Conservation (phyloP, 805 yeast genomes). For the Saturnispora bothae region DNA sequence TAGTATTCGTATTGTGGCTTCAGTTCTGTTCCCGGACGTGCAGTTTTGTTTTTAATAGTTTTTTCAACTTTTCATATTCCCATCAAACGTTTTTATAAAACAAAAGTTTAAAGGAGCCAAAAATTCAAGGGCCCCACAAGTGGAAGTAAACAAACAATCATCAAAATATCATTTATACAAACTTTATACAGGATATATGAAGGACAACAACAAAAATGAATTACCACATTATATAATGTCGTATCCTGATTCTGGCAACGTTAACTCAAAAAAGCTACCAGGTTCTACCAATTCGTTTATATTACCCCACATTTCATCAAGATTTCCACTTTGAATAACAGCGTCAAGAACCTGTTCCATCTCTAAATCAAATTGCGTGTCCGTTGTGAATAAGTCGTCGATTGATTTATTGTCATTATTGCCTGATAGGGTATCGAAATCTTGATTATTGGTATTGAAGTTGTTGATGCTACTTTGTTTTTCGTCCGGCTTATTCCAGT, state of each 20-base stretch:
- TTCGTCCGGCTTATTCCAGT: background rate
- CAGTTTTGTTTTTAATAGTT: too few relatives aligned
- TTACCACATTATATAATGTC: background rate
- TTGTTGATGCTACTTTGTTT: background rate
- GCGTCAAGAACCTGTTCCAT: slow-evolving; percentile 2
- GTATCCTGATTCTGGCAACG: too few relatives aligned
- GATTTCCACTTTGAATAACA: background rate
- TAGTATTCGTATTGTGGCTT: too few relatives aligned
- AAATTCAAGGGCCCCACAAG: too few relatives aligned
- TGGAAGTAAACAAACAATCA: too few relatives aligned
- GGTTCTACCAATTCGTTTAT: slow-evolving; percentile 2
- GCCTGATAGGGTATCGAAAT: background rate
- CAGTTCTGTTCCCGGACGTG: too few relatives aligned
- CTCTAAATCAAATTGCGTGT: background rate
- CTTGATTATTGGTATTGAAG: background rate
- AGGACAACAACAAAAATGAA: background rate
- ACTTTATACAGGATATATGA: background rate
- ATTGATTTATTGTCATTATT: background rate
- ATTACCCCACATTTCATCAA: slow-evolving; percentile 2
- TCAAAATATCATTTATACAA: too few relatives aligned
- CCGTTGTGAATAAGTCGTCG: background rate
- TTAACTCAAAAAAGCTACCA: too few relatives aligned
- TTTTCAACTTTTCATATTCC: too few relatives aligned
- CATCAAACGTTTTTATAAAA: too few relatives aligned
- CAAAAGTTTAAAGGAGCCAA: too few relatives aligned